Conservation (phyloP, 2,329 filamentous ascomycete species). For the Pyrenophora teres region DNA sequence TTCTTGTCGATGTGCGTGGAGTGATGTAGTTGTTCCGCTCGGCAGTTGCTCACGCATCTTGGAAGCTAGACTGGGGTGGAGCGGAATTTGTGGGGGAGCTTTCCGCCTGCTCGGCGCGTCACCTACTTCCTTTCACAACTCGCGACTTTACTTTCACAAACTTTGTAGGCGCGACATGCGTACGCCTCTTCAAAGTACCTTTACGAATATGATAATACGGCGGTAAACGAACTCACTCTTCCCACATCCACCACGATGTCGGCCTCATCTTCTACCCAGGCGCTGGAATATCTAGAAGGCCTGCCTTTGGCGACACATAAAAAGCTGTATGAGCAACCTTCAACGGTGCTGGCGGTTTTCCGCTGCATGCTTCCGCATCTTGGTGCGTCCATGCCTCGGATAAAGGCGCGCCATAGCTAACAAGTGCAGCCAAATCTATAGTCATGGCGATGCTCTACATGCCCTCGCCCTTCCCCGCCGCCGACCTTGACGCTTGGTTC, state of each 20-base stretch:
- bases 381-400: conserved; percentile 56
- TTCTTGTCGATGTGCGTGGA: conserved; percentile 14
- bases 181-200: conserved; percentile 18
- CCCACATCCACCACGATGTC: conserved; percentile 54
- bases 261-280: conserved; percentile 61
- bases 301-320: conserved; percentile 87
- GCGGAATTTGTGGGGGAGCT: conserved; percentile 20
- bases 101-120: conserved; percentile 33
- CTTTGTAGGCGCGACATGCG: not conserved
- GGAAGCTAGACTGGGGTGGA: conserved; percentile 28
- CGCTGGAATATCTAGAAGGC: conserved; percentile 90
- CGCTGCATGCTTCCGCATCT: conserved; percentile 94
- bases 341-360: conserved; percentile 93
- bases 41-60: conserved; percentile 20
- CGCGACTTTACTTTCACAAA: conserved; percentile 8
- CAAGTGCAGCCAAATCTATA: conserved; percentile 78
- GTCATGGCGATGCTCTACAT: conserved; percentile 96
- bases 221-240: conserved; percentile 17
- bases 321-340: conserved; percentile 93
- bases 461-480: conserved; percentile 75
- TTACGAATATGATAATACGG: conserved; percentile 41
- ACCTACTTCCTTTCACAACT: conserved; percentile 20
- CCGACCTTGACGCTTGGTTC: conserved; percentile 85
- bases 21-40: conserved; percentile 31
- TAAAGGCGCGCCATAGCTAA: conserved; percentile 1